phyloP scores from a whole-genome alignment of 306 rosid species.

The Gynostemma pentaphyllum region DNA sequence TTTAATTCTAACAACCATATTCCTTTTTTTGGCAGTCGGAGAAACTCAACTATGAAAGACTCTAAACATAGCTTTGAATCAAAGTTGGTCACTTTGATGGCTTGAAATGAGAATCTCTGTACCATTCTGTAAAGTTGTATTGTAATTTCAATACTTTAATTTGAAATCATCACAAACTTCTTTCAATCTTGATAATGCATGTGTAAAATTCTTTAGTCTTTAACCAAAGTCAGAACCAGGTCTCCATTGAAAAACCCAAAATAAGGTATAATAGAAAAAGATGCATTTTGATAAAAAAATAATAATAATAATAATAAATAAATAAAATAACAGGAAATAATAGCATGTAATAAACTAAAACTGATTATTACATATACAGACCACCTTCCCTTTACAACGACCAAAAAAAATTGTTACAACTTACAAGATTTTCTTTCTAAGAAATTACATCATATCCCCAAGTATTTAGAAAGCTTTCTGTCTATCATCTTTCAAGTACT shows the following conservation, averaged over 20 bases:
- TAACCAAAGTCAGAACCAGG: too few species aligned
- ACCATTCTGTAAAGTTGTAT: background rate
- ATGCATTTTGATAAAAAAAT: background rate
- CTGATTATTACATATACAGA: constrained; percentile 11
- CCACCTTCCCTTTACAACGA: constrained; percentile 5
- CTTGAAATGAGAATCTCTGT: background rate
- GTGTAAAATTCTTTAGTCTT: background rate
- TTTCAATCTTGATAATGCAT: background rate
- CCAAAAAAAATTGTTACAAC: constrained; percentile 1
- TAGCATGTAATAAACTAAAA: constrained; percentile 2
- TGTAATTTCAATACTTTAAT: background rate
- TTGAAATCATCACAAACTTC: background rate
- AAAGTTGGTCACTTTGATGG: background rate
- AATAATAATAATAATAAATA: background rate
- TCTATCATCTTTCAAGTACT: background rate
- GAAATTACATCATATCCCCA: constrained; percentile 1
- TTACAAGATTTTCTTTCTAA: constrained; percentile 1
- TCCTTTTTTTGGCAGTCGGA: constrained; percentile 56
- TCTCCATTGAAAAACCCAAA: too few species aligned
- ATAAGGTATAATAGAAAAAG: background rate
- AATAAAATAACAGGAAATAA: background rate
- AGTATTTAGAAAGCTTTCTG: background rate
- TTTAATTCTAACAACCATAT: background rate
- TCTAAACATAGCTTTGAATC: constrained; percentile 24
- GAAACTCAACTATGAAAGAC: constrained; percentile 78